Conservation (phyloP, 768 basidiomycete species). For the Ephemerocybe angulata region DNA sequence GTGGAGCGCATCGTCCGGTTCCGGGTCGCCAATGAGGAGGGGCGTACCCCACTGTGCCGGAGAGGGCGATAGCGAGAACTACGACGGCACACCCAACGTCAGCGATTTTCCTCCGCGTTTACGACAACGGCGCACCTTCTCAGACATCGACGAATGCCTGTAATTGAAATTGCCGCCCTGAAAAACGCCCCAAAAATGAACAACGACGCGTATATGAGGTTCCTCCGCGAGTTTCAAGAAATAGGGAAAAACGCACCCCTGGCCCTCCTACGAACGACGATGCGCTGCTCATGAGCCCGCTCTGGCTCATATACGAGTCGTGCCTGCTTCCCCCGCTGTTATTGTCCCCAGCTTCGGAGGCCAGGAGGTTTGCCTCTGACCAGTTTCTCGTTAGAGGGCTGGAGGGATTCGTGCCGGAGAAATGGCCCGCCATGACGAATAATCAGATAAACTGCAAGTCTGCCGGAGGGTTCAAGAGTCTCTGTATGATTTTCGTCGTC, state of each 20-base stretch:
- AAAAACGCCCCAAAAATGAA: too few relatives aligned
- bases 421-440: too few relatives aligned
- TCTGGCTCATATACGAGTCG: neutral
- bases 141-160: neutral
- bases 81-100: neutral
- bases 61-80: constrained; percentile 42
- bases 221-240: neutral
- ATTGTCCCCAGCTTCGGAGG: neutral
- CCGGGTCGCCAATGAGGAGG: constrained; percentile 37
- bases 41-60: constrained; percentile 47
- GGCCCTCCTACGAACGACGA: neutral
- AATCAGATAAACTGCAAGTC: too few relatives aligned
- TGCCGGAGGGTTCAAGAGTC: too few relatives aligned
- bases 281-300: neutral
- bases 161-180: neutral
- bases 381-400: neutral
- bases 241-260: neutral
- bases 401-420: too few relatives aligned
- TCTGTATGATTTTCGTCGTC: too few relatives aligned
- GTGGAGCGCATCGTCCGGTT: constrained; percentile 62
- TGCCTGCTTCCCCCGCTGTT: neutral
- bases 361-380: neutral
- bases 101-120: neutral
- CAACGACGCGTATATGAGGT: neutral
- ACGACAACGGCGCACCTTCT: neutral